These are phyloP conservation scores for Urtica urens DNA, from an alignment of 306 rosid genomes.

Conservation along the genomic window DNA sequence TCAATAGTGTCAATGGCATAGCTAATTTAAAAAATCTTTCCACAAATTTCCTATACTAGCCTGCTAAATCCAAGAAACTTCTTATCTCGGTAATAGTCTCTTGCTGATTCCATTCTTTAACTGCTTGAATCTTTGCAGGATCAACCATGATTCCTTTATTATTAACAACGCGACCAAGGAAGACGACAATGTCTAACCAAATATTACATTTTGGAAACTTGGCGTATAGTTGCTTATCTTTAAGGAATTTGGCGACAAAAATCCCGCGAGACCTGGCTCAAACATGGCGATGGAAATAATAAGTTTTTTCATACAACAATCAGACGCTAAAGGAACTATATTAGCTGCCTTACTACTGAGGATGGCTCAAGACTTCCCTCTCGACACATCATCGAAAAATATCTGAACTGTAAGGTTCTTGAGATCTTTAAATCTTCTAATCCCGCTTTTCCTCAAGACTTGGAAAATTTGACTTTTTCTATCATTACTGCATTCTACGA, in stretches of 20 bases:
- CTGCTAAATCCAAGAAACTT: not conserved
- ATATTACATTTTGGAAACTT: not conserved
- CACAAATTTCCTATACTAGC: not conserved
- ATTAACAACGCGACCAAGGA: not conserved
- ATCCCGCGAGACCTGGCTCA: not conserved
- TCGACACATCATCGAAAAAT: no score
- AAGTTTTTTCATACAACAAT: not conserved
- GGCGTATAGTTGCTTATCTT: not conserved
- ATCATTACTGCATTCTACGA: no score
- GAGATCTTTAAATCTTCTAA: no score
- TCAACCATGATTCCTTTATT: not conserved
- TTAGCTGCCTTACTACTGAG: not conserved
- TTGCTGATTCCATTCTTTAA: not conserved
- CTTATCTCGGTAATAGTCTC: not conserved
- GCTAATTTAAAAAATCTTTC: not conserved
- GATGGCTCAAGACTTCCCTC: no score
- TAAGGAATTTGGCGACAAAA: not conserved
- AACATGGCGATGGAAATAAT: not conserved
- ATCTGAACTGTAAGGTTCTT: no score
- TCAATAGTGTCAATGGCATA: not conserved
- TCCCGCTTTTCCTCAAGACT: no score
- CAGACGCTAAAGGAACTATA: not conserved
- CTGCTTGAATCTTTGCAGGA: not conserved
- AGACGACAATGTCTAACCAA: not conserved
- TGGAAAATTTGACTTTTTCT: no score